Conservation (phyloP, 306 rosid species). For the Oxytropis ochrocephala region DNA sequence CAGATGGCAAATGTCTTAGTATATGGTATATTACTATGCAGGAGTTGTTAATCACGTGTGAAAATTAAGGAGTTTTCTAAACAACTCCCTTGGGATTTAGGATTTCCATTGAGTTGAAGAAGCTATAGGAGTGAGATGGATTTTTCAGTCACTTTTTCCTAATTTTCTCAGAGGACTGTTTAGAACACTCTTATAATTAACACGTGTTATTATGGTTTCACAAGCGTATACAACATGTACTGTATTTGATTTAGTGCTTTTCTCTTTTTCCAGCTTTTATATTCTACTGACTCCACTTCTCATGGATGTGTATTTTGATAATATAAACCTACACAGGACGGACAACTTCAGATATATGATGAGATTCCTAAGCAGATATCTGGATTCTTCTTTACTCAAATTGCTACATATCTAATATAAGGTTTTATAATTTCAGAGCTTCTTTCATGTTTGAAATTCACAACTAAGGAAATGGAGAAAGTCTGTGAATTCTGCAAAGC, state of each 20-base stretch:
- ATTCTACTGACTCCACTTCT: conserved; percentile 1
- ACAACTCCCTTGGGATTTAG: neutral
- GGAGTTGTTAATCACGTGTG: no score
- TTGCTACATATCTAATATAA: neutral
- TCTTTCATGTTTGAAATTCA: conserved; percentile 3
- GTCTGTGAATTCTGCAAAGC: conserved; percentile 71
- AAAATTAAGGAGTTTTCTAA: neutral
- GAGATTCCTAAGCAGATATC: neutral
- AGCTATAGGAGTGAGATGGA: neutral
- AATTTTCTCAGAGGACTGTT: neutral
- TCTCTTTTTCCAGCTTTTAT: neutral
- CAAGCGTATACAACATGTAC: neutral
- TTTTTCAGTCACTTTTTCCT: neutral
- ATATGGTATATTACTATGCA: neutral
- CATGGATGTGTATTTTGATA: conserved; percentile 1
- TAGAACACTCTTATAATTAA: neutral
- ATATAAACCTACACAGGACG: neutral
- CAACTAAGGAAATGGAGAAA: conserved; percentile 56
- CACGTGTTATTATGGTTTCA: neutral
- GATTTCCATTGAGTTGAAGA: neutral
- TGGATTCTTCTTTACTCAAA: conserved; percentile 5
- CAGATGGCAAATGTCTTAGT: no score
- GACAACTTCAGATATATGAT: neutral
- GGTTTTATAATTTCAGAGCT: neutral
- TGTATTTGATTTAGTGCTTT: conserved; percentile 2